These are phyloP conservation scores for Eucalyptus erythrocorys DNA, from an alignment of 345 rosid species.

Conservation along the genomic window DNA sequence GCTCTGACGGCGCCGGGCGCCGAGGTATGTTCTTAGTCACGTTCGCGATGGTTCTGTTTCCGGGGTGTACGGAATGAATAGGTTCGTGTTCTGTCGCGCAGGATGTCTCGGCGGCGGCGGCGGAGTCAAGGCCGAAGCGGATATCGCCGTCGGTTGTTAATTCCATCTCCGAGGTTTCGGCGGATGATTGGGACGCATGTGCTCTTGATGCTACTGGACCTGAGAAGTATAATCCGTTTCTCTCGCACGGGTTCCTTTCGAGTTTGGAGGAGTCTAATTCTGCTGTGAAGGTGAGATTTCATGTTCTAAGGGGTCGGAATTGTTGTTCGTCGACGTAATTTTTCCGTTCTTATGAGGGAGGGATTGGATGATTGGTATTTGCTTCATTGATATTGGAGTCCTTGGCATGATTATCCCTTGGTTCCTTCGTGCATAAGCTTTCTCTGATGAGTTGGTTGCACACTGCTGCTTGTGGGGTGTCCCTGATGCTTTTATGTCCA, in stretches of 20 bases:
- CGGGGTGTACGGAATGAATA: neutral
- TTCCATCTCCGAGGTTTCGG: conserved; percentile 56
- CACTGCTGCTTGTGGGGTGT: neutral
- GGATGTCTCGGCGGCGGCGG: conserved; percentile 16
- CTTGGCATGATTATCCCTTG: neutral
- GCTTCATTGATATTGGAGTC: neutral
- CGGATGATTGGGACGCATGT: conserved; percentile 78
- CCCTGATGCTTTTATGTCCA: neutral
- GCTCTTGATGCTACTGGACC: conserved; percentile 59
- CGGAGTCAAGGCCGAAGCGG: conserved; percentile 10
- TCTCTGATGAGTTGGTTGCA: neutral
- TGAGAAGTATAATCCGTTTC: conserved; percentile 69
- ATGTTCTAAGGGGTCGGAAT: neutral
- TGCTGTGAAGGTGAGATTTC: conserved; percentile 50
- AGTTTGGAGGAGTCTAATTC: conserved; percentile 70
- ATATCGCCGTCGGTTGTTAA: conserved; percentile 52
- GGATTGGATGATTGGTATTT: neutral
- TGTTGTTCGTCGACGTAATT: neutral
- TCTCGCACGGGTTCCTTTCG: conserved; percentile 67
- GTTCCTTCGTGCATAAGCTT: neutral
- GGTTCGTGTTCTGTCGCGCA: conserved; percentile 1
- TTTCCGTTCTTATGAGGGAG: neutral
- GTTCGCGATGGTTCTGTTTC: neutral
- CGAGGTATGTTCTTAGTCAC: conserved; percentile 33
- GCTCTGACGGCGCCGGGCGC: conserved; percentile 30